Percentiles rank a stretch among this genome's conserved stretches.
These are phyloP conservation scores for Jamesozyma jinghongensis DNA, from an alignment of 805 yeast species.

Conservation along the genomic window DNA sequence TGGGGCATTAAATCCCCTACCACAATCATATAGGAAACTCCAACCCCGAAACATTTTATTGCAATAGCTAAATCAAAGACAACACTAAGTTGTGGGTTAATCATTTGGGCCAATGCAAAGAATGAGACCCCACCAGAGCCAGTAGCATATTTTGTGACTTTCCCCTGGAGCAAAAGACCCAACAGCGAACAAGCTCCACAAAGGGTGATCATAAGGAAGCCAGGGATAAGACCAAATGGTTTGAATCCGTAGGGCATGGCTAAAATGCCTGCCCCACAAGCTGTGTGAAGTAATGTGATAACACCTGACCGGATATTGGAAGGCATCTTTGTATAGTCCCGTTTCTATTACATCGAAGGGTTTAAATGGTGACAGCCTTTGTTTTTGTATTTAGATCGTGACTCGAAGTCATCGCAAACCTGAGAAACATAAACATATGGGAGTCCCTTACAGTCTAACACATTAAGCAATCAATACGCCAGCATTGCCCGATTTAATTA, in stretches of 20 bases:
- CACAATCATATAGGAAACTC: constrained; percentile 55
- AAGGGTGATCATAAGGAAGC: constrained; percentile 17
- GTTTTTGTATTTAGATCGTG: not conserved
- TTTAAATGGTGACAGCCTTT: not conserved
- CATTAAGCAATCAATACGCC: no score
- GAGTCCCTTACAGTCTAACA: no score
- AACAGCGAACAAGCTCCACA: constrained; percentile 24
- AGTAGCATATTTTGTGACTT: constrained; percentile 46
- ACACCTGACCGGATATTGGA: constrained; percentile 26
- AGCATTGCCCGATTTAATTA: no score
- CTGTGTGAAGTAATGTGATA: constrained; percentile 29
- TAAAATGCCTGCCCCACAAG: constrained; percentile 54
- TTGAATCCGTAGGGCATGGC: constrained; percentile 66
- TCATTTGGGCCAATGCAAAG: constrained; percentile 50
- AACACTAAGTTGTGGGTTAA: constrained; percentile 51
- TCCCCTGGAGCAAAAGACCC: constrained; percentile 57
- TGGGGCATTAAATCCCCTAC: constrained; percentile 63
- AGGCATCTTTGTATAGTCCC: constrained; percentile 11
- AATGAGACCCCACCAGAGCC: constrained; percentile 25
- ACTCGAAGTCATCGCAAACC: no score
- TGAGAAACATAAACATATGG: no score
- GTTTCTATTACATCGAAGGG: not conserved
- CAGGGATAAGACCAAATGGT: constrained; percentile 27
- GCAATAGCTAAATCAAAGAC: constrained; percentile 60
- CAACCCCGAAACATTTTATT: constrained; percentile 60